Conservation (phyloP, 2,329 filamentous ascomycete species). For the Nemania bipapillata region DNA sequence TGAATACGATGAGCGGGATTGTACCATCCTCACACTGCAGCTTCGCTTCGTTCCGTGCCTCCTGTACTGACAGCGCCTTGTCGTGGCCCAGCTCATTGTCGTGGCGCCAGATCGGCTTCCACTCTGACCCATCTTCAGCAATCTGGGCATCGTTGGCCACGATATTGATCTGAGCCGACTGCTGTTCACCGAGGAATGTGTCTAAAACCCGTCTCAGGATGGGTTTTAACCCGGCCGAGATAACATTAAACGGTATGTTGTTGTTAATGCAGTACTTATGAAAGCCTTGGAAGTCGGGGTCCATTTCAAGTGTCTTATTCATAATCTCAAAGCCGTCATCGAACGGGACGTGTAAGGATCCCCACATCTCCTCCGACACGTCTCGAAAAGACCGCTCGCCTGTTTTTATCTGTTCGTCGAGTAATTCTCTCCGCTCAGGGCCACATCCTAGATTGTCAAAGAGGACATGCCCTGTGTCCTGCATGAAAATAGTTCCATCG, state of each 20-base stretch:
- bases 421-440: conserved; percentile 62
- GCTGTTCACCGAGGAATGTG: conserved; percentile 71
- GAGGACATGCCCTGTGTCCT: conserved; percentile 75
- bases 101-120: conserved; percentile 75
- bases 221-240: conserved; percentile 74
- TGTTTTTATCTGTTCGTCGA: conserved; percentile 72
- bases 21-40: conserved; percentile 66
- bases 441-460: conserved; percentile 74
- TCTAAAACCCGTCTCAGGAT: conserved; percentile 71
- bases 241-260: conserved; percentile 74
- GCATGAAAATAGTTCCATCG: conserved; percentile 77
- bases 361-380: conserved; percentile 78
- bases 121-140: conserved; percentile 65
- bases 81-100: conserved; percentile 73
- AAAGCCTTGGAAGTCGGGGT: conserved; percentile 71
- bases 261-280: conserved; percentile 72
- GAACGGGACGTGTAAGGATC: conserved; percentile 72
- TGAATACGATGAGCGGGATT: conserved; percentile 74
- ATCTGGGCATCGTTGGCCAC: conserved; percentile 75
- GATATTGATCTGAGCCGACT: conserved; percentile 69
- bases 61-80: conserved; percentile 72
- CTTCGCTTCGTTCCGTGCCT: conserved; percentile 66
- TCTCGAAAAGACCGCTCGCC: conserved; percentile 75
- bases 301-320: conserved; percentile 70
- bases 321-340: conserved; percentile 74